A percentile compares a stretch with the other conserved stretches of the same genome.
Evolutionary conservation across 2,329 filamentous ascomycete genomes (phyloP).

Genomic region (Xylaria sp.): DNA sequence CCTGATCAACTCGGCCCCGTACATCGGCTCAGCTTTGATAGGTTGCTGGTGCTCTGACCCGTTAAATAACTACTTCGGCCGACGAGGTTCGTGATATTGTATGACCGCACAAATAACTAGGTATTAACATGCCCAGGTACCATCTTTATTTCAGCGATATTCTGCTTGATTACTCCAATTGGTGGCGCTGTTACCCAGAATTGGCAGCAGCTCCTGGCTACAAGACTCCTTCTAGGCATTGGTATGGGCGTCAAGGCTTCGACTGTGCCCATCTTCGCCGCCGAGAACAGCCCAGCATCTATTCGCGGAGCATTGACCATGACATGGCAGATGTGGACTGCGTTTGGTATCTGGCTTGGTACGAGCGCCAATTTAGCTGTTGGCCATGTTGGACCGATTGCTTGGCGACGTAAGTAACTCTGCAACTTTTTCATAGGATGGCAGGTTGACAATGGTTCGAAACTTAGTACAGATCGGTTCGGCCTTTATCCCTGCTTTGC

Average conservation of each 20-base stretch:
- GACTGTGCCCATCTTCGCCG: conserved; percentile 77
- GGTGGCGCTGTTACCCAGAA: conserved; percentile 38
- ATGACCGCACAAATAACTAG: conserved; percentile 1
- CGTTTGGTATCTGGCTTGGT: conserved; percentile 68
- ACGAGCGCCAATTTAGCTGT: conserved; percentile 68
- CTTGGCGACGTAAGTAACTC: conserved; percentile 37
- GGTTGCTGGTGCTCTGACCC: conserved; percentile 70
- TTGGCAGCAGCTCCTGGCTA: conserved; percentile 71
- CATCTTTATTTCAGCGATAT: conserved; percentile 79
- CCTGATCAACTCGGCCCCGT: conserved; percentile 62
- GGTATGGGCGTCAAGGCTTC: conserved; percentile 80
- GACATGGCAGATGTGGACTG: conserved; percentile 80
- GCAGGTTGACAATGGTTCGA: conserved; percentile 4
- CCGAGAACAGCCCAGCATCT: conserved; percentile 74
- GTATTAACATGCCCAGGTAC: conserved; percentile 61
- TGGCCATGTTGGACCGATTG: conserved; percentile 52
- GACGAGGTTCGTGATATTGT: conserved; percentile 52
- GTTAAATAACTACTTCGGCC: conserved; percentile 68
- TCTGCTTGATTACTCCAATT: conserved; percentile 68
- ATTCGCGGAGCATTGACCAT: conserved; percentile 82
- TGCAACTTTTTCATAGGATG: background rate
- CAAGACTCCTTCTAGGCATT: conserved; percentile 76
- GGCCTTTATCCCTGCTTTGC: conserved; percentile 68
- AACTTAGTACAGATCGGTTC: conserved; percentile 50
- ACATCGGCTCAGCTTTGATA: conserved; percentile 57